Base-by-base conservation (phyloP, 202 grass and related monocot species). In the Digitaria exilis region DNA sequence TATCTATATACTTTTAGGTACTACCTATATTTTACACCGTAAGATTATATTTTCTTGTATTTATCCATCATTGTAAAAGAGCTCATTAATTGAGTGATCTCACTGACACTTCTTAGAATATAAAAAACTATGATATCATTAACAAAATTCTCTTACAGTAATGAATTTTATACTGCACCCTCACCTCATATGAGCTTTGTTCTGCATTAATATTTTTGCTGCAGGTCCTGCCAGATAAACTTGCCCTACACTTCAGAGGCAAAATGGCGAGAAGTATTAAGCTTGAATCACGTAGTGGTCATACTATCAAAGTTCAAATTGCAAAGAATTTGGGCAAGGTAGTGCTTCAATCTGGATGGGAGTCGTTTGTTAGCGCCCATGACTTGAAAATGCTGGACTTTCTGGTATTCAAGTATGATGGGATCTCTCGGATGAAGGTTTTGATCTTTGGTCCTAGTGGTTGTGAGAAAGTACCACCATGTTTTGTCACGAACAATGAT, bases 341-440 rank as follows among this genome's bases (percentile, higher is more conserved):
- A 43, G 42, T 0, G 42, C 42, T 43, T 43, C 42, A 43, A 43
- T 43, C 42, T 43, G 42, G 42, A 43, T 43, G 42, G 42, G 42
- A 43, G 42, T 11, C 42, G 42, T 43, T 43, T 43, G 42, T 43
- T 43, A 43, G 42, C 11, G 66, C 59, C 16, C 85, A 94, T 65
- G 24, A 80, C 9, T 29, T 91, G 41, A 73, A 66, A 61, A 57
- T 35, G 22, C 32, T 30, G 6, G 88, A 91, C 39, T 42, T 87
- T 26, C 43, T 94, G 49, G 63, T 86, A 51, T 94, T 94, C 50
- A 91, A 84, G 64, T 89, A 85, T 2, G 18, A 57, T 25, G 72
- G 66, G 9, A 49, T 44, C 13, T 87, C 86, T 16, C 66, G 41
- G 9, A 68, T 91, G 46, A 75, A 91, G 68, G 83, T 88, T 28